phyloP scores from a whole-genome alignment of 257 asterid species.

The Solanum chilense region DNA sequence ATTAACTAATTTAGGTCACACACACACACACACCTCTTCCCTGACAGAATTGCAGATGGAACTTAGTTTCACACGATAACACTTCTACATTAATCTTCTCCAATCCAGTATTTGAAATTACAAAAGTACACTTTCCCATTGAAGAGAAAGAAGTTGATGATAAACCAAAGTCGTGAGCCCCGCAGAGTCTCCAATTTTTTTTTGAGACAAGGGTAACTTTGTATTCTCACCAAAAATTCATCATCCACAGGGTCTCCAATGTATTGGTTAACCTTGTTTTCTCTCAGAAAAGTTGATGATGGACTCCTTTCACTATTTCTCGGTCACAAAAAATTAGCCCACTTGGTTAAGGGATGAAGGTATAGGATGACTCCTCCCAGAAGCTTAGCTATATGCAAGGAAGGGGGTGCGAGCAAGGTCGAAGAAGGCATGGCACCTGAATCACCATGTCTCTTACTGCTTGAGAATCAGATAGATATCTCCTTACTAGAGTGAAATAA shows the following conservation, averaged over 20 bases:
- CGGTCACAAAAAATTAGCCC: neutral
- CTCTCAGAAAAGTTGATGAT: neutral
- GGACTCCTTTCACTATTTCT: neutral
- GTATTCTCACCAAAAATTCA: no score
- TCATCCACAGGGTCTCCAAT: neutral
- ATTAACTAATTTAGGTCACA: neutral
- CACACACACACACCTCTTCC: neutral
- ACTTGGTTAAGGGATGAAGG: neutral
- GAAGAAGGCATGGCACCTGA: neutral
- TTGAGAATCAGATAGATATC: neutral
- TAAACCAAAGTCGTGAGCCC: neutral
- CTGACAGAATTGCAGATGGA: neutral
- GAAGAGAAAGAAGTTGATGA: neutral
- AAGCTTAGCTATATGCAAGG: neutral
- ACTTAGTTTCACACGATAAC: neutral
- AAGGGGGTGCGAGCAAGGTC: neutral
- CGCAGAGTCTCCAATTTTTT: neutral
- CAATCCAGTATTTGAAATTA: neutral
- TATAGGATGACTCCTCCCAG: neutral
- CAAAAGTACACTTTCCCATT: neutral
- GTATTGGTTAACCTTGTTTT: neutral
- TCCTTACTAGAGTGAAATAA: neutral
- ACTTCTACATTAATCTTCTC: neutral
- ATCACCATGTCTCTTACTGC: neutral
- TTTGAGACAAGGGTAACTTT: no score